Base-by-base conservation (phyloP, 257 asterid species). In the Misopates orontium region DNA sequence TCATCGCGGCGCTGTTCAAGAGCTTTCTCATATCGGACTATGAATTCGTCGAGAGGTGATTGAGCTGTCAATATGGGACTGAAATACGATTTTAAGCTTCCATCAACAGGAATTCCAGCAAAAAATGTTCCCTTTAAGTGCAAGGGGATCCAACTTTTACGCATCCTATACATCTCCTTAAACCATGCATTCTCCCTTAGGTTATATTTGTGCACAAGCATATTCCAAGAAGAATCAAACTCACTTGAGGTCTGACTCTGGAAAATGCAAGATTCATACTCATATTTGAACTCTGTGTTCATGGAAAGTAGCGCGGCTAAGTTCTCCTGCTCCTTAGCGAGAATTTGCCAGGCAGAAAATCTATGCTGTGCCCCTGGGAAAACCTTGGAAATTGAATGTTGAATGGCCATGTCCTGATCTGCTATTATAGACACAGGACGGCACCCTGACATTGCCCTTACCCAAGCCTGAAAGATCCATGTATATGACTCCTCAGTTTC, bases 401-500 rank as follows among this genome's bases (percentile, higher is more conserved):
- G 95, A 74, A 93, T 79, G 48, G 79, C 80, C 53, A 67, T 64
- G 73, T 93, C 99, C 72, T 77, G 89, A 68, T 90, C 97, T 7
- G 99, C 96, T 73, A 93, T 81, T 64, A 93, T 84, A 25, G 98
- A 87, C 17, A 81, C 73, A 6, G 98, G 97, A 65, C 79, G 84
- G 18, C 62, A 52, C 55, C 94, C 95, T 0, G 97, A 84, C 95
- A 86, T 93, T 69, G 98, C 91, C 71, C 76, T 77, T 41, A 74
- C 74, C 94, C 88, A 93, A 36, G 97, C 76, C 75, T 80, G 91
- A 66, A 93, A 84, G 23, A 90, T 84, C 98, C 98, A 93, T 65
- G 91, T 83, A 67, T 87, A 87, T 0, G 98, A 93, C 74, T 90
- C 95, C 77, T 90, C 95, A 17, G 96, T 82, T 72, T 89, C 97